Percentiles rank a stretch among this genome's conserved stretches.
Evolutionary conservation across 1,284 basidiomycete species (phyloP).

Genomic region (Ceratobasidium sp.): DNA sequence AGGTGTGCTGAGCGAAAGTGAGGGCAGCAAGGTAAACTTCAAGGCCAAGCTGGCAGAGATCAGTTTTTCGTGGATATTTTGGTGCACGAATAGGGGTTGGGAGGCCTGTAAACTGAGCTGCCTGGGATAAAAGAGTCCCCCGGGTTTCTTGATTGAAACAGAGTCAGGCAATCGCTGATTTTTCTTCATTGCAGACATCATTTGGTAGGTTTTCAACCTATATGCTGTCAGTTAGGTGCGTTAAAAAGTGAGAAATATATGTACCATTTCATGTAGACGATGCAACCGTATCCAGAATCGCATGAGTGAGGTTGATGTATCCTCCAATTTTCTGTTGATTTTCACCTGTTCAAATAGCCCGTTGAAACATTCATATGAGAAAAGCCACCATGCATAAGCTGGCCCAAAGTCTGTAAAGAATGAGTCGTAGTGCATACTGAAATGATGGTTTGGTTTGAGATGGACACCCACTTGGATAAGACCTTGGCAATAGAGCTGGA

Average conservation of each 20-base stretch:
- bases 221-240: neutral
- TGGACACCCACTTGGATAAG: conserved; percentile 45
- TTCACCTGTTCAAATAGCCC: conserved; percentile 56
- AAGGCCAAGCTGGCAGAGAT: neutral
- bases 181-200: neutral
- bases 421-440: conserved; percentile 52
- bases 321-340: conserved; percentile 48
- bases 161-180: neutral
- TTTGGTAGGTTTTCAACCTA: neutral
- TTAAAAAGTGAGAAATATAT: conserved; percentile 8
- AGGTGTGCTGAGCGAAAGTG: conserved; percentile 46
- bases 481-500: conserved; percentile 50
- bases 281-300: conserved; percentile 53
- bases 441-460: conserved; percentile 54
- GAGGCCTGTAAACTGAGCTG: neutral
- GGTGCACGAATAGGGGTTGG: neutral
- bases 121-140: conserved; percentile 5
- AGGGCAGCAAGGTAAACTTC: conserved; percentile 9
- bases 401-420: conserved; percentile 55
- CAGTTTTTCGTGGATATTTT: neutral
- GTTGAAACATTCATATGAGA: conserved; percentile 56
- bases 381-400: conserved; percentile 57
- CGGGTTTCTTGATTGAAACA: neutral
- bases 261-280: conserved; percentile 52
- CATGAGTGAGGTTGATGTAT: conserved; percentile 11